Conservation (phyloP, 2,329 filamentous ascomycete genomes). For the Didymella keratinophila region DNA sequence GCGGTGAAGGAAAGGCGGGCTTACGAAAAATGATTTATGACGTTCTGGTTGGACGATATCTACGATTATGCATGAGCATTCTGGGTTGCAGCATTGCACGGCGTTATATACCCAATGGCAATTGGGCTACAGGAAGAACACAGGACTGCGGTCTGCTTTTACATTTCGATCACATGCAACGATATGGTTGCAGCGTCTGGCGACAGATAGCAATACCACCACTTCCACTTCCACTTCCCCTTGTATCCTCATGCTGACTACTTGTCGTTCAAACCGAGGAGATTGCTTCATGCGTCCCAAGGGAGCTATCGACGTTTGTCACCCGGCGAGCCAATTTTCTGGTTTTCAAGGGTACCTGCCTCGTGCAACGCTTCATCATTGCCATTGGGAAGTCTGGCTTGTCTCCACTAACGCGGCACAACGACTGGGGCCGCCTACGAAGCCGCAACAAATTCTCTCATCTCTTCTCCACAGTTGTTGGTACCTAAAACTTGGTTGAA, state of each 20-base stretch:
- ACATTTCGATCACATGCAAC: conserved; percentile 8
- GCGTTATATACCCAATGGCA: conserved; percentile 23
- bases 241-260: background rate
- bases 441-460: background rate
- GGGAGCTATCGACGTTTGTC: background rate
- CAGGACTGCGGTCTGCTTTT: conserved; percentile 10
- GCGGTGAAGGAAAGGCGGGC: conserved; percentile 23
- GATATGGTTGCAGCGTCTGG: conserved; percentile 10
- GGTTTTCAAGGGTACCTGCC: conserved; percentile 6
- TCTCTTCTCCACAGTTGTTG: background rate
- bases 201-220: conserved; percentile 12
- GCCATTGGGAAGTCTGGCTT: conserved; percentile 3
- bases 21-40: conserved; percentile 8
- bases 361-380: conserved; percentile 13
- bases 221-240: background rate
- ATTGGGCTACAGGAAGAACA: conserved; percentile 16
- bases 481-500: background rate
- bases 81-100: conserved; percentile 20
- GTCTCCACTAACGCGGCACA: background rate
- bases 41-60: conserved; percentile 5
- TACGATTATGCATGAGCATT: conserved; percentile 18
- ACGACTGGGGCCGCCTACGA: background rate
- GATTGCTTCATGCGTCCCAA: background rate
- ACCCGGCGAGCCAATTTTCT: background rate
- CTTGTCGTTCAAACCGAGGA: background rate